Conservation (phyloP, 148 eudicot genomes). For the Diospyros kaki region DNA sequence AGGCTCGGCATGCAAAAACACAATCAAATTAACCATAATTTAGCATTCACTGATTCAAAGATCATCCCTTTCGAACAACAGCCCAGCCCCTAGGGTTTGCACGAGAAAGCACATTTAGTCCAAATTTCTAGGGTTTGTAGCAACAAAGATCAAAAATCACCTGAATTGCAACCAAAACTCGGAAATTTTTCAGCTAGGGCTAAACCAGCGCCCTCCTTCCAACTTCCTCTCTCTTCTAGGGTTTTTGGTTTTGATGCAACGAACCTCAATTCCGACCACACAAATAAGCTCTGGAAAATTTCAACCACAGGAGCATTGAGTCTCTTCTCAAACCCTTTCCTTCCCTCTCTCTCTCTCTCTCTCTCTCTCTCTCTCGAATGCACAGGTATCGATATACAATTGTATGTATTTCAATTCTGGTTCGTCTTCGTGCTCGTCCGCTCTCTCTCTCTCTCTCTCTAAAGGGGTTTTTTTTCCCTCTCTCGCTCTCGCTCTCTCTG, state of each 20-base stretch:
- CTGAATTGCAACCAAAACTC: slow-evolving; percentile 30
- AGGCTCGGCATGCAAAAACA: slow-evolving; percentile 20
- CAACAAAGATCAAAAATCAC: slow-evolving; percentile 13
- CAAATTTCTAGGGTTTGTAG: slow-evolving; percentile 29
- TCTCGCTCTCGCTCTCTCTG: slow-evolving; percentile 11
- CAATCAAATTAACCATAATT: slow-evolving; percentile 1
- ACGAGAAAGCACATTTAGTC: slow-evolving; percentile 10
- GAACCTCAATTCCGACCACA: slow-evolving; percentile 25
- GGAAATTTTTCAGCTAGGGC: slow-evolving; percentile 19
- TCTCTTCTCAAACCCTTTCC: not conserved
- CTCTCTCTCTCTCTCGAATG: not conserved
- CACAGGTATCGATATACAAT: not conserved
- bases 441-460: slow-evolving; percentile 19
- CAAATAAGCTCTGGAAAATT: slow-evolving; percentile 20
- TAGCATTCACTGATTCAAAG: slow-evolving; percentile 10
- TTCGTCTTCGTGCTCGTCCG: slow-evolving; percentile 24
- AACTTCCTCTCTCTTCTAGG: slow-evolving; percentile 25
- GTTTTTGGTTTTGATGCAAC: slow-evolving; percentile 27
- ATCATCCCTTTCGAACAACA: slow-evolving; percentile 13
- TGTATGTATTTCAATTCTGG: slow-evolving; percentile 5
- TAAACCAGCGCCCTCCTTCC: not conserved
- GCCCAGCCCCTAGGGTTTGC: slow-evolving; percentile 33
- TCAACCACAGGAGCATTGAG: slow-evolving; percentile 14
- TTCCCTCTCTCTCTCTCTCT: not conserved
- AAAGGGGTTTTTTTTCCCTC: not conserved